A percentile compares a stretch with the other conserved stretches of the same genome.
Evolutionary conservation across 2,329 filamentous ascomycete genomes (phyloP).

Genomic region (Fonsecaea pedrosoi): DNA sequence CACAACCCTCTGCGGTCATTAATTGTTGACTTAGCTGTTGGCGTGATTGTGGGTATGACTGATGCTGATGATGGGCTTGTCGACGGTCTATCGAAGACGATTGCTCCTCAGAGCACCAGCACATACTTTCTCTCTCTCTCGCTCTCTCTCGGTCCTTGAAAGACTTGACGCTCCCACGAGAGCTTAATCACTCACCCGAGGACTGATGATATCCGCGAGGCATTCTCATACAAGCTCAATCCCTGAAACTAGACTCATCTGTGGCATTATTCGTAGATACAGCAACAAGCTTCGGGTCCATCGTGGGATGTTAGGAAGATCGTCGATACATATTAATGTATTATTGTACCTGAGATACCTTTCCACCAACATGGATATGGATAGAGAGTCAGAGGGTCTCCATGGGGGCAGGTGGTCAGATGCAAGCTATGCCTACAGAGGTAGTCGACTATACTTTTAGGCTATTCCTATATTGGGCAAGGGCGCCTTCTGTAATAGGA

Average conservation of each 20-base stretch:
- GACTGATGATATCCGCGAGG: not conserved
- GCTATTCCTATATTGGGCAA: not conserved
- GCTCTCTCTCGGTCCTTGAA: not conserved
- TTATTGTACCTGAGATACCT: not conserved
- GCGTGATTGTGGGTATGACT: not conserved
- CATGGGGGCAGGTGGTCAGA: not conserved
- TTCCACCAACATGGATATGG: not conserved
- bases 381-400: not conserved
- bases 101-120: not conserved
- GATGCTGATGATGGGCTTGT: conserved; percentile 2
- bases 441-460: not conserved
- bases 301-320: conserved; percentile 5
- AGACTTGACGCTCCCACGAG: not conserved
- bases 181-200: not conserved
- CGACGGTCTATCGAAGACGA: not conserved
- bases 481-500: conserved; percentile 17
- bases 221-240: not conserved
- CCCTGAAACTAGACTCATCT: not conserved
- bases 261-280: not conserved
- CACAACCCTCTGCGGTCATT: not conserved
- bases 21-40: conserved; percentile 2
- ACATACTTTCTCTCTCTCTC: not conserved
- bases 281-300: conserved; percentile 1
- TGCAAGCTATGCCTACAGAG: not conserved
- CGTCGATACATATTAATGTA: not conserved